Evolutionary conservation across 805 yeast genomes (phyloP), one percentile per base, ranked within the genome.

Genomic region (Myxozyma melibiosi): DNA sequence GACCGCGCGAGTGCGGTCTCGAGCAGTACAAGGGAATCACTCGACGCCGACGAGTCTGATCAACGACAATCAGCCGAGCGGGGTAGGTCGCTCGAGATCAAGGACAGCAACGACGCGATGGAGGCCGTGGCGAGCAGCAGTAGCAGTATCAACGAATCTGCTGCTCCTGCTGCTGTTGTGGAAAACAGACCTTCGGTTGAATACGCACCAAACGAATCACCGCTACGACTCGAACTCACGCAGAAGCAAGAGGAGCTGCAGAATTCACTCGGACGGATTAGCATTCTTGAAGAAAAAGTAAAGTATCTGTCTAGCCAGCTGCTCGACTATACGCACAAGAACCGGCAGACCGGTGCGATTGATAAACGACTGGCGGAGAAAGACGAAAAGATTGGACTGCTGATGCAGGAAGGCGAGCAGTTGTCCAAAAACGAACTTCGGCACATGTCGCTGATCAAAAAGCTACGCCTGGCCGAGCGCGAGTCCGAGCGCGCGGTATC

Each of bases 321-420:
- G 18, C 56, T 60, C 11, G 62, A 53, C 20, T 57, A 60, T 43
- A 16, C 53, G 49, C 27, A 61, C 56, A 30, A 64, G 62, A 41
- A 35, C 31, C 30, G 42, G 51, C 27, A 46, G 33, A 43, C 50
- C 44, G 39, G 24, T 18, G 20, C 33, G 7, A 30, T 62, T 8
- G 61, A 53, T 52, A 61, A 42, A 46, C 52, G 45, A 24, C 57
- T 70, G 70, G 45, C 72, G 61, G 66, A 81, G 71, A 65, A 85
- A 74, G 88, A 90, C 50, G 78, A 75, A 11, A 80, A 83, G 30
- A 83, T 91, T 25, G 79, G 80, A 16, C 84, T 85, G 55, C 73
- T 91, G 28, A 68, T 87, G 67, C 82, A 80, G 53, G 96, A 90
- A 70, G 96, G 96, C 3, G 84, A 86, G 61, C 81, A 79, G 24